These are phyloP conservation scores for Barnettozyma hawaiiensis DNA, from an alignment of 1,139 yeast species.

Conservation along the genomic window DNA sequence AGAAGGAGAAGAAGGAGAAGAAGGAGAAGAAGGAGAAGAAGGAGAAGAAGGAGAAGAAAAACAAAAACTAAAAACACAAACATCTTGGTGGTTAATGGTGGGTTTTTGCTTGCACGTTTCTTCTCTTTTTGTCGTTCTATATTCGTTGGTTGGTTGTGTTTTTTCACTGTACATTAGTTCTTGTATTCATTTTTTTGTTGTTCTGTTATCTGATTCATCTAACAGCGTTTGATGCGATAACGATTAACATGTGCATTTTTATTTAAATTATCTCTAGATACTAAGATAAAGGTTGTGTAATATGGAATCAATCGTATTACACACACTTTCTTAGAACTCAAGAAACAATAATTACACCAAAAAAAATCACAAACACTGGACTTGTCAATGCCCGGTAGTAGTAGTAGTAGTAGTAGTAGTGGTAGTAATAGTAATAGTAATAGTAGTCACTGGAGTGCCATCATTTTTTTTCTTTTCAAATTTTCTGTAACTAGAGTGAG, in stretches of 20 bases:
- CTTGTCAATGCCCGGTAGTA: too few species aligned
- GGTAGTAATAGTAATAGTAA: too few species aligned
- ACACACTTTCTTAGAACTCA: too few species aligned
- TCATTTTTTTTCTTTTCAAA: too few species aligned
- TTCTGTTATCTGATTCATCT: slow-evolving; percentile 6
- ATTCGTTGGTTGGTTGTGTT: not conserved
- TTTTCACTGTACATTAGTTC: slow-evolving; percentile 10
- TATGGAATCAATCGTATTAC: too few species aligned
- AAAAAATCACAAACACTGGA: too few species aligned
- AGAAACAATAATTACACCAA: too few species aligned
- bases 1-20: slow-evolving; percentile 17
- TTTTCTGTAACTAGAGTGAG: too few species aligned
- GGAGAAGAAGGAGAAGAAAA: slow-evolving; percentile 18
- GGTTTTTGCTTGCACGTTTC: not conserved
- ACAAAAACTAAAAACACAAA: slow-evolving; percentile 12
- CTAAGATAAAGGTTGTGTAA: too few species aligned
- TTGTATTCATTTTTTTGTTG: slow-evolving; percentile 2
- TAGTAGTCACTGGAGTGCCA: too few species aligned
- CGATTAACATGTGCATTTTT: slow-evolving; percentile 2
- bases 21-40: slow-evolving; percentile 20
- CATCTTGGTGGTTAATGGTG: not conserved
- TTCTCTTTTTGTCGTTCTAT: not conserved
- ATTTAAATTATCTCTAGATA: too few species aligned
- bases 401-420: too few species aligned
- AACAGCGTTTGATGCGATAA: slow-evolving; percentile 2